These are phyloP conservation scores for Xylaria sp. DNA, from an alignment of 2,329 filamentous ascomycete species.

Conservation along the genomic window DNA sequence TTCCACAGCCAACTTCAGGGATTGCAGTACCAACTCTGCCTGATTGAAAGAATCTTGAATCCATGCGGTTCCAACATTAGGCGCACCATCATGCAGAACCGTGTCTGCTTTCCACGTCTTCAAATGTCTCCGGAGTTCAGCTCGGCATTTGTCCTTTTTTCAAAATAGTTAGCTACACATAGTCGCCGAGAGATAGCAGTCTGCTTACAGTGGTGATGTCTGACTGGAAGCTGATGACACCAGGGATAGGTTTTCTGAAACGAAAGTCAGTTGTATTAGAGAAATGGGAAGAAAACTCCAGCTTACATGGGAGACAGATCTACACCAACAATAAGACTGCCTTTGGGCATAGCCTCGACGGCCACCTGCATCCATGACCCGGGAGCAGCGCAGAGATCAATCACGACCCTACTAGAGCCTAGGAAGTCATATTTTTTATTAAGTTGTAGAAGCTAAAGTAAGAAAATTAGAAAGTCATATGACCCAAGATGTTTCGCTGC, in stretches of 20 bases:
- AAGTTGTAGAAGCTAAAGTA: conserved; percentile 75
- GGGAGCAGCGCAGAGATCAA: conserved; percentile 97
- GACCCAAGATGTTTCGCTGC: too few relatives aligned
- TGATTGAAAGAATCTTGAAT: conserved; percentile 98
- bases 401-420: conserved; percentile 91
- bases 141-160: conserved; percentile 77
- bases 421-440: conserved; percentile 99
- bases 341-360: conserved; percentile 89
- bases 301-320: conserved; percentile 95
- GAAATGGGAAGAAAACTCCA: too few relatives aligned
- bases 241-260: conserved; percentile 92
- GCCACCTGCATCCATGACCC: conserved; percentile 98
- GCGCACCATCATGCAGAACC: conserved; percentile 94
- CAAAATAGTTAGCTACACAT: too few relatives aligned
- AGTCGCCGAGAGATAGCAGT: too few relatives aligned
- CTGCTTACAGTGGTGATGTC: conserved; percentile 78
- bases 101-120: conserved; percentile 97
- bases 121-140: conserved; percentile 85
- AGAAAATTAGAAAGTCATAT: too few relatives aligned
- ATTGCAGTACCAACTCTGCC: conserved; percentile 88
- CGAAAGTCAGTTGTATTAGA: too few relatives aligned
- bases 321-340: conserved; percentile 90
- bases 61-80: conserved; percentile 98
- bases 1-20: conserved; percentile 91
- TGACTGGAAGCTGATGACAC: conserved; percentile 93